phyloP scores from a whole-genome alignment of 176 grass and related monocot genomes.

The Raddia guianensis region DNA sequence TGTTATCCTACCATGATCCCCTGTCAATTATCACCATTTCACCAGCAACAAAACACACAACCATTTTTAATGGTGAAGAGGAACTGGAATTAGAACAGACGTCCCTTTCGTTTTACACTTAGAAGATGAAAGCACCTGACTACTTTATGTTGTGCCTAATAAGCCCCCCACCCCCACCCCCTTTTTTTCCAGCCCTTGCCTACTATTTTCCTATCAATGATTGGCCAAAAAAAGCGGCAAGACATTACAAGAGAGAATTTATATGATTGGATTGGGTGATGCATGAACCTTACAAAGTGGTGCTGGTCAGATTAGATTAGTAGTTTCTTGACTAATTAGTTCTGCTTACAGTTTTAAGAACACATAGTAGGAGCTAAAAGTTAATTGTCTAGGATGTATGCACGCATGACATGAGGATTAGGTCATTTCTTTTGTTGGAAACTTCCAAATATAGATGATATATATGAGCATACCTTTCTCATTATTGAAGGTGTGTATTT shows the following conservation, averaged over 20 bases:
- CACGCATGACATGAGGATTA: constrained; percentile 32
- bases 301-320: neutral
- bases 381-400: neutral
- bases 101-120: constrained; percentile 37
- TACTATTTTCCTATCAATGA: constrained; percentile 49
- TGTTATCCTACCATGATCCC: constrained; percentile 27
- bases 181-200: constrained; percentile 31
- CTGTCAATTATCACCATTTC: constrained; percentile 32
- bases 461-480: neutral
- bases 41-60: neutral
- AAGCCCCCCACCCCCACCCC: neutral
- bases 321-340: neutral
- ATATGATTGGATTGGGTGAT: constrained; percentile 46
- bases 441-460: neutral
- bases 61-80: constrained; percentile 10
- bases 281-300: constrained; percentile 3
- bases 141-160: constrained; percentile 42
- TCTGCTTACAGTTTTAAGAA: neutral
- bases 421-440: neutral
- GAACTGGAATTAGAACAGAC: constrained; percentile 29
- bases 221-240: constrained; percentile 34
- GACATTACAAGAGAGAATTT: constrained; percentile 23
- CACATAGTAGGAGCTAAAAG: neutral
- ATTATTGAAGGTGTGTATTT: too few relatives aligned
- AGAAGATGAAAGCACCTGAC: constrained; percentile 29